Evolutionary conservation across 2,329 filamentous ascomycete genomes (phyloP), one percentile per base, ranked within the genome.

Genomic region (Penicillium fuscoglaucum): DNA sequence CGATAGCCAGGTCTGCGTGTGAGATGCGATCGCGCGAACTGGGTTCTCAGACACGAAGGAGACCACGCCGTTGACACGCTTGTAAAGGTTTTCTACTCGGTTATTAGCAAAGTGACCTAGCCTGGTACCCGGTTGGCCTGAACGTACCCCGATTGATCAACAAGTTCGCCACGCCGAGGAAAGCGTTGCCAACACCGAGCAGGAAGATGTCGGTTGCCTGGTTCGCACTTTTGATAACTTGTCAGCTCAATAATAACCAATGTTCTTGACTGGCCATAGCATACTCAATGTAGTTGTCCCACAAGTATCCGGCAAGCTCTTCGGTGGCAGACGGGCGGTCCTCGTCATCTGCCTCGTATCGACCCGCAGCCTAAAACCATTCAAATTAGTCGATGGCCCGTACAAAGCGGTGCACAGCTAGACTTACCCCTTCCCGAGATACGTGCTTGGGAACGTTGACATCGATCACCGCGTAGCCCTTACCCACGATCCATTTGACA

Each of bases 281-380:
- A 67, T 74, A 85, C 79, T 96, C 90, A 21, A 99, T 86, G 70
- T 97, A 97, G 71, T 99, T 99, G 67, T 97, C 93, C 95, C 95
- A 99, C 15, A 99, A 80, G 70, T 96, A 98, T 60, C 84, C 87
- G 5, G 93, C 86, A 12, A 97, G 79, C 60, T 93, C 87, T 61
- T 89, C 86, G 0, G 82, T 83, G 54, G 81, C 80, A 26, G 72
- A 72, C 60, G 85, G 87, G 73, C 85, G 84, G 55, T 71, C 76
- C 65, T 64, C 76, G 59, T 76, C 70, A 9, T 77, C 73, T 8
- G 81, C 79, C 61, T 88, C 73, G 44, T 82, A 76, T 61, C 64
- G 67, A 21, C 63, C 65, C 29, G 60, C 59, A 26, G 63, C 26
- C 71, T 73, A 63, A 50, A 28, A 26, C 9, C 41, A 35, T 26